Conservation (phyloP, 208 protist genomes). For the Trypanosoma boissoni region DNA sequence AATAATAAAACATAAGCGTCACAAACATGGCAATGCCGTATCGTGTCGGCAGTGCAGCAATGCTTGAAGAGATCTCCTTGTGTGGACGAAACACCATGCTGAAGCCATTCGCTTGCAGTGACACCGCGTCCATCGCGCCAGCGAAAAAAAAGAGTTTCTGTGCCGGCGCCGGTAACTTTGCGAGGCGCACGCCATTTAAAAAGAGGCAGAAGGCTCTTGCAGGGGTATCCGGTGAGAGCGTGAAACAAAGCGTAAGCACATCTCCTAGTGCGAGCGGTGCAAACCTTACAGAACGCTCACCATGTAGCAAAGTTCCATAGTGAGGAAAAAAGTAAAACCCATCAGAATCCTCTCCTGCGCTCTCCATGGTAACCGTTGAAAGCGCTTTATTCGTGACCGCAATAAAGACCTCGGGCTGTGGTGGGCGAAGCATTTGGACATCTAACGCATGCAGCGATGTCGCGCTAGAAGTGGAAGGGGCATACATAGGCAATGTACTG, state of each 20-base stretch:
- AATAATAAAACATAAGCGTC: conserved; percentile 36
- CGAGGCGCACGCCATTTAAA: conserved; percentile 46
- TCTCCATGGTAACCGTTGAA: not conserved
- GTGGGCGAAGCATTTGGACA: no score
- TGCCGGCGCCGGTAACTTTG: conserved; percentile 36
- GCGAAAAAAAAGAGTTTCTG: conserved; percentile 35
- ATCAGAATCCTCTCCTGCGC: conserved; percentile 13
- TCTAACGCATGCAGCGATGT: not conserved
- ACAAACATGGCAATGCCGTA: conserved; percentile 37
- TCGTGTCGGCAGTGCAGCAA: conserved; percentile 27
- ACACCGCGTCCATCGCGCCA: conserved; percentile 17
- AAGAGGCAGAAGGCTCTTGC: conserved; percentile 39
- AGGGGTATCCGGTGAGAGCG: conserved; percentile 18
- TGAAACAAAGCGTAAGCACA: conserved; percentile 45
- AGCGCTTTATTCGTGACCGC: conserved; percentile 15
- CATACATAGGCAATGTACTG: not conserved
- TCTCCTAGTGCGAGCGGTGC: conserved; percentile 42
- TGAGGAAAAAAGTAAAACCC: conserved; percentile 35
- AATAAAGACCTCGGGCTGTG: conserved; percentile 26
- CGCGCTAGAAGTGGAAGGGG: not conserved
- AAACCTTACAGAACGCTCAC: conserved; percentile 16
- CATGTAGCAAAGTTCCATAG: conserved; percentile 17
- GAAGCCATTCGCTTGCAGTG: conserved; percentile 6
- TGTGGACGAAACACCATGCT: conserved; percentile 12
- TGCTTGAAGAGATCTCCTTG: no score